Evolutionary conservation across 768 basidiomycete genomes (phyloP).

Genomic region (Mycena olivaceomarginata): DNA sequence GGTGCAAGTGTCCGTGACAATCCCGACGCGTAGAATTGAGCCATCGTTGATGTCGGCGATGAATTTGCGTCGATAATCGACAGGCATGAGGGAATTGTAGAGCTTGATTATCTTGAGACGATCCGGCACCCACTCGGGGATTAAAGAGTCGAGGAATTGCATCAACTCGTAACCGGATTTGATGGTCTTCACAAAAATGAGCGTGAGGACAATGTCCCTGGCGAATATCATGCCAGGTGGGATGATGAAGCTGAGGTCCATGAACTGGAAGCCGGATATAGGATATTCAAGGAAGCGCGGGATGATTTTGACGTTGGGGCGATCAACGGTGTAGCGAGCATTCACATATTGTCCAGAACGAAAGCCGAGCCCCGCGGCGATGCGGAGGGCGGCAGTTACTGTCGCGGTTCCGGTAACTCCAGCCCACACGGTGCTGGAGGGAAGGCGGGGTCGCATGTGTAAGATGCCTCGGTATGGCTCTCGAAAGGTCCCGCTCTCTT

Average conservation of each 20-base stretch:
- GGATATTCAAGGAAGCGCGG: too few species aligned
- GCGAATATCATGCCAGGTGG: too few species aligned
- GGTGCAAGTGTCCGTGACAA: not conserved
- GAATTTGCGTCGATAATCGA: too few species aligned
- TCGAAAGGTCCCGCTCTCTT: slow-evolving; percentile 27
- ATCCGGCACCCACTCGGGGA: slow-evolving; percentile 7
- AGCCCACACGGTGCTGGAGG: slow-evolving; percentile 39
- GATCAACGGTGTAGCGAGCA: too few species aligned
- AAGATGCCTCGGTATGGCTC: slow-evolving; percentile 19
- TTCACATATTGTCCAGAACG: too few species aligned
- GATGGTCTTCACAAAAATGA: not conserved
- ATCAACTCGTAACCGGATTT: slow-evolving; percentile 17
- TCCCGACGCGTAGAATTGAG: not conserved
- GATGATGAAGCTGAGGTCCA: too few species aligned
- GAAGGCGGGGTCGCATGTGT: slow-evolving; percentile 37
- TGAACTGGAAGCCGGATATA: too few species aligned
- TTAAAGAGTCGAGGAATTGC: slow-evolving; percentile 32
- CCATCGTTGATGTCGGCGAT: not conserved
- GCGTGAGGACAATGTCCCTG: too few species aligned
- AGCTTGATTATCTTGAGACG: too few species aligned
- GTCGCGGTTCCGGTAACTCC: slow-evolving; percentile 38
- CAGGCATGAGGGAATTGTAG: too few species aligned
- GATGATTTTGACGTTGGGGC: too few species aligned
- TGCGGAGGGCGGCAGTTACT: not conserved
- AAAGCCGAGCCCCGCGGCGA: too few species aligned